Base-by-base conservation (phyloP, 2,329 filamentous ascomycete species). In the Verticillium alfalfae region DNA sequence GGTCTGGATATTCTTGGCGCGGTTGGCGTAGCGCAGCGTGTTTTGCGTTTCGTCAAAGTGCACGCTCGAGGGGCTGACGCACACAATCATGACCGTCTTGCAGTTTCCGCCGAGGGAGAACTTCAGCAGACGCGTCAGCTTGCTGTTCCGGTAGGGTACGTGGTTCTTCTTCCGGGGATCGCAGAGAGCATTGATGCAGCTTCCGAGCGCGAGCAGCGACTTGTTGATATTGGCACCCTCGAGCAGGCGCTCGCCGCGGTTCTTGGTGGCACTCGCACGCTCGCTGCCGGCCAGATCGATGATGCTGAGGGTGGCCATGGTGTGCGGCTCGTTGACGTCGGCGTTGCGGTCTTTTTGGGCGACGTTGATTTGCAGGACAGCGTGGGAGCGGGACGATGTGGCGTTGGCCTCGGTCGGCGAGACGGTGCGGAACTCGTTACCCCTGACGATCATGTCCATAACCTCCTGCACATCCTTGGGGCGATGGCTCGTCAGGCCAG, bases 161-260 rank as follows among this genome's bases (percentile, higher is more conserved):
- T 99, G 95, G 67, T 96, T 95, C 66, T 87, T 89, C 78, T 95
- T 96, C 59, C 92, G 87, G 5, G 91, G 87, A 71, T 99, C 95
- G 77, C 95, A 99, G 16, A 99, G 87, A 5, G 95, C 96, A 70
- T 99, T 99, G 82, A 99, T 99, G 78, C 95, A 99, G 76, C 94
- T 94, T 65, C 95, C 95, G 9, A 99, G 80, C 0, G 95, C 94
- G 16, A 99, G 86, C 2, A 99, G 83, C 1, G 95, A 99, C 73
- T 98, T 97, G 85, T 99, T 99, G 85, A 99, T 99, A 76, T 99
- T 99, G 69, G 95, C 95, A 66, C 95, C 95, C 76, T 99, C 95
- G 15, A 93, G 82, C 41, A 99, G 79, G 41, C 95, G 85, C 72
- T 97, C 94, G 61, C 95, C 95, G 60, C 95, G 84, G 75, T 99